A percentile compares a stretch with the other conserved stretches of the same genome.
Conservation (phyloP, 345 rosid genomes). For the Lumnitzera littorea region DNA sequence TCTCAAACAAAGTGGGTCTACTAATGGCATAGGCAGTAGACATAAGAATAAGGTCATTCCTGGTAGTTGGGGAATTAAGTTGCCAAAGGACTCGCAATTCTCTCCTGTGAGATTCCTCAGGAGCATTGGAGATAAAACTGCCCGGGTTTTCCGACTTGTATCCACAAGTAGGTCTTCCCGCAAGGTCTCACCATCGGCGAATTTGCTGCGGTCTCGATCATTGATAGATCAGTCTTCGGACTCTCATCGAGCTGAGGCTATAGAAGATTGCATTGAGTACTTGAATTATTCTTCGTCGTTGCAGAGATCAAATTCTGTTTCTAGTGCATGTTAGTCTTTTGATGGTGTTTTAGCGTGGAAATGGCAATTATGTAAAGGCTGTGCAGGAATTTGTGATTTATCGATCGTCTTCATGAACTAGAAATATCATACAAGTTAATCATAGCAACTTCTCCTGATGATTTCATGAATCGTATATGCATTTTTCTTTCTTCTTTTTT, state of each 20-base stretch:
- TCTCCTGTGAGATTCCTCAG: constrained; percentile 42
- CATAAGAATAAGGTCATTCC: constrained; percentile 26
- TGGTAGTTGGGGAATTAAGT: constrained; percentile 40
- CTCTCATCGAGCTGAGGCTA: constrained; percentile 78
- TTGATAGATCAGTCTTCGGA: constrained; percentile 63
- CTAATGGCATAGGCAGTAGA: constrained; percentile 9
- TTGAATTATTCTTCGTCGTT: constrained; percentile 70
- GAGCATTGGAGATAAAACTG: constrained; percentile 49
- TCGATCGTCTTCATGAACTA: not conserved
- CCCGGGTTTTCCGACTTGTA: constrained; percentile 39
- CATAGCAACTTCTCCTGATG: too few species aligned
- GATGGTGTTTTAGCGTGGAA: not conserved
- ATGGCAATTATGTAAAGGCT: not conserved
- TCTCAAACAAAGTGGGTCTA: constrained; percentile 31
- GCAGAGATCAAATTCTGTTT: constrained; percentile 64
- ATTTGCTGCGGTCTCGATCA: constrained; percentile 60
- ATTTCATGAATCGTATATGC: too few species aligned
- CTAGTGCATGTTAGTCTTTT: constrained; percentile 34
- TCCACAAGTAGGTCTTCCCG: constrained; percentile 37
- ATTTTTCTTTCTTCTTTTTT: too few species aligned
- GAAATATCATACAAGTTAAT: not conserved
- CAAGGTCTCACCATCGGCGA: constrained; percentile 40
- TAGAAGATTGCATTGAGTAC: constrained; percentile 90
- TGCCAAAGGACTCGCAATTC: constrained; percentile 22
- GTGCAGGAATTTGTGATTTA: not conserved